Evolutionary conservation across 192 early-diverging fungal species (phyloP), one percentile per base, ranked within the genome.

Genomic region (Umbelopsis sp.): DNA sequence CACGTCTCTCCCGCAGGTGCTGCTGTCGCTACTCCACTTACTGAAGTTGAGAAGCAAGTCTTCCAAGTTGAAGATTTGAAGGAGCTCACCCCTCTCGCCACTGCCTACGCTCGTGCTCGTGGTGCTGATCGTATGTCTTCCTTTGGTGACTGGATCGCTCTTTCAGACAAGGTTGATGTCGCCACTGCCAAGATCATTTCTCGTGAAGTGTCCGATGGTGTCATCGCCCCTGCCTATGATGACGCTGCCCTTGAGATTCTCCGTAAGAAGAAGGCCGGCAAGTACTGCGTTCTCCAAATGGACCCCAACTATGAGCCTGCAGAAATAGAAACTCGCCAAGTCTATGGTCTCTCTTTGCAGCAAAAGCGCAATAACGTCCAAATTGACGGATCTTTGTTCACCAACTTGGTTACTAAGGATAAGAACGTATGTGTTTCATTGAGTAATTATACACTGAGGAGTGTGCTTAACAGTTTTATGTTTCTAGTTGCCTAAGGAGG

Each of bases 81-180:
- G 71, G 80, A 89, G 8, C 86, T 99, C 56, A 86, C 93, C 26
- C 95, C 96, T 34, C 85, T 97, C 38, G 96, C 96, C 34, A 80
- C 83, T 34, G 97, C 97, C 16, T 99, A 99, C 80, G 96, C 97
- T 45, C 94, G 97, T 74, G 97, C 97, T 22, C 92, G 97, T 69
- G 97, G 97, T 47, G 96, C 96, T 50, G 97, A 99, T 80, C 94
- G 97, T 79, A 99, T 99, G 97, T 95, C 93, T 69, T 96, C 94
- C 24, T 99, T 99, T 70, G 97, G 97, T 77, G 97, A 99, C 83
- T 99, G 96, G 92, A 96, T 97, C 65, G 97, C 96, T 45, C 84
- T 99, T 34, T 93, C 91, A 54, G 92, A 94, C 76, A 87, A 74
- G 26, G 93, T 93, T 71, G 97, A 99, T 82, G 89, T 92, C 73